These are phyloP conservation scores for Leucocoprinus leucothites DNA, from an alignment of 768 basidiomycete species.

Conservation along the genomic window DNA sequence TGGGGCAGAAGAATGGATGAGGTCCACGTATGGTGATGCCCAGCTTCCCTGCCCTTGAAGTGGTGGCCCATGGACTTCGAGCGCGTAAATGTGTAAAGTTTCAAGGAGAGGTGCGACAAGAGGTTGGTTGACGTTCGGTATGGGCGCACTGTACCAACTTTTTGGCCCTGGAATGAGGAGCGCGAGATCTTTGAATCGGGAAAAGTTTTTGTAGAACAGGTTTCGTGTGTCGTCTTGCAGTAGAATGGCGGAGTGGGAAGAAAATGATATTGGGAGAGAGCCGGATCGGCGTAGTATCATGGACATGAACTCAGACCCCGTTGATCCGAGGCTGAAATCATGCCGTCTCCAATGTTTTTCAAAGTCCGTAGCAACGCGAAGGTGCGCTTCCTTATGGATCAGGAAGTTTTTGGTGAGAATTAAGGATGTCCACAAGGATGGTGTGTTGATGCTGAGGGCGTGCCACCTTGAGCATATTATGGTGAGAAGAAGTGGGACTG, in stretches of 20 bases:
- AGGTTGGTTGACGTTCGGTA: not conserved
- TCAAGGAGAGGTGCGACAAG: slow-evolving; percentile 5
- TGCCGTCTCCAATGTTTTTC: not conserved
- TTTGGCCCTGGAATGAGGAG: slow-evolving; percentile 3
- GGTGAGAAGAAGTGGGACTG: slow-evolving; percentile 6
- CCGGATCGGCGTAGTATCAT: not conserved
- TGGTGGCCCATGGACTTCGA: not conserved
- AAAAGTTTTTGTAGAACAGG: not conserved
- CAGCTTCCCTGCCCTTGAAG: not conserved
- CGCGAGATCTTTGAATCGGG: not conserved
- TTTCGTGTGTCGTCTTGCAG: not conserved
- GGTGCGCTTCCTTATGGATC: not conserved
- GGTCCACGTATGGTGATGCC: not conserved
- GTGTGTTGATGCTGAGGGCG: not conserved
- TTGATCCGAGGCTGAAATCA: not conserved
- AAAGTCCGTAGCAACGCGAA: not conserved
- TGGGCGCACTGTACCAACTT: not conserved
- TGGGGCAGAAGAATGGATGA: slow-evolving; percentile 4
- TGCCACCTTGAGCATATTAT: slow-evolving; percentile 8
- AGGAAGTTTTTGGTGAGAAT: slow-evolving; percentile 8
- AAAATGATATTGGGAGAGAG: slow-evolving; percentile 3
- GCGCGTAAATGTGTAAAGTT: slow-evolving; percentile 5
- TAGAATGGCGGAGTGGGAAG: slow-evolving; percentile 3
- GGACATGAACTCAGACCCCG: not conserved
- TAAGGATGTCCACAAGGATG: slow-evolving; percentile 8